These are phyloP conservation scores for Tirmania nivea DNA, from an alignment of 495 filamentous ascomycete genomes.

Conservation along the genomic window DNA sequence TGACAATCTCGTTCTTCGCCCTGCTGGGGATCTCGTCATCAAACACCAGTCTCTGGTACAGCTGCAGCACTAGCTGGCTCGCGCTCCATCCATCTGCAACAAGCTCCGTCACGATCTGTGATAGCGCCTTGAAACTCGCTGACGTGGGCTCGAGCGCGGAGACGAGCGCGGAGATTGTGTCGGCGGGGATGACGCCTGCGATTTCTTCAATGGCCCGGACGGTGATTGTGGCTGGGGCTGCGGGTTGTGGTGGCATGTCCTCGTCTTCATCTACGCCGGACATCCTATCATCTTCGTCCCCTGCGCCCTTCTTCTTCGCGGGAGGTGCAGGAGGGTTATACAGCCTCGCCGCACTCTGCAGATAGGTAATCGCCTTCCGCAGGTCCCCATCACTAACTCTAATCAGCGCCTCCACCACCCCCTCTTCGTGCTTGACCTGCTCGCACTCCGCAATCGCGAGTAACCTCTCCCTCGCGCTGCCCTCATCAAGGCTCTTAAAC, in stretches of 20 bases:
- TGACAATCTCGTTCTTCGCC: constrained; percentile 78
- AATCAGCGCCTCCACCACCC: constrained; percentile 63
- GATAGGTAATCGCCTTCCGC: constrained; percentile 82
- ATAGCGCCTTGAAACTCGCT: constrained; percentile 49
- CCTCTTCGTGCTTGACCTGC: constrained; percentile 48
- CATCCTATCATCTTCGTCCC: constrained; percentile 29
- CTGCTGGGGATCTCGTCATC: constrained; percentile 62
- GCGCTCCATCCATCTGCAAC: constrained; percentile 97
- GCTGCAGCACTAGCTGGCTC: constrained; percentile 60
- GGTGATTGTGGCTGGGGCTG: constrained; percentile 30
- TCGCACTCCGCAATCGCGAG: constrained; percentile 63
- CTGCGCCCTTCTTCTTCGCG: constrained; percentile 22
- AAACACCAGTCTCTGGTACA: constrained; percentile 64
- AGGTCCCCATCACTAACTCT: constrained; percentile 81
- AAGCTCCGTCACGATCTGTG: constrained; percentile 63
- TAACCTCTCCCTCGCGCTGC: constrained; percentile 49
- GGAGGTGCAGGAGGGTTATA: constrained; percentile 17
- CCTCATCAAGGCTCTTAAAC: constrained; percentile 85
- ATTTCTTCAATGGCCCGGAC: constrained; percentile 75
- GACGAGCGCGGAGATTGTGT: constrained; percentile 44
- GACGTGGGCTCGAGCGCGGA: constrained; percentile 49
- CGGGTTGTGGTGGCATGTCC: constrained; percentile 2
- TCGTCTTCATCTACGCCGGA: constrained; percentile 37
- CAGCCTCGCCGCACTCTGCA: constrained; percentile 74
- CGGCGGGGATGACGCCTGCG: constrained; percentile 71